phyloP scores from a whole-genome alignment of 225 moss, liverwort and hornwort species.

The Marchantia paleacea region DNA sequence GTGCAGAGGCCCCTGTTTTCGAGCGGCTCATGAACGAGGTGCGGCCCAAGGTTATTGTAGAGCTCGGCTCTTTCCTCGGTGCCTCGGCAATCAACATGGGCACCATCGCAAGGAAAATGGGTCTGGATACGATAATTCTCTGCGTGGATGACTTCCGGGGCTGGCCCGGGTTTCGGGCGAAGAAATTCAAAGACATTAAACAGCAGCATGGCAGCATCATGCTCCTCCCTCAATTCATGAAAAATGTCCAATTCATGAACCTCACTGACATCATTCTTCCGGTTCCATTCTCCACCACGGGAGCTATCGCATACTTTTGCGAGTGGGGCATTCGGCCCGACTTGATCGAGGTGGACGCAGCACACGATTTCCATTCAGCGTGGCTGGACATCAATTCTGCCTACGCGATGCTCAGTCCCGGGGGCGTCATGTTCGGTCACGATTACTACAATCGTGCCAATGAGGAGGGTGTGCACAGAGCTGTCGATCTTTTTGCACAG shows the following conservation, averaged over 20 bases:
- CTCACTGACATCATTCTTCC: constrained; percentile 58
- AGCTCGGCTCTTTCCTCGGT: constrained; percentile 87
- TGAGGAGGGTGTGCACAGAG: constrained; percentile 63
- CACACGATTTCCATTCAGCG: constrained; percentile 88
- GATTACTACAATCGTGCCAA: constrained; percentile 61
- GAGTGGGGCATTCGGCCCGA: constrained; percentile 76
- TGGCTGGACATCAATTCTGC: constrained; percentile 90
- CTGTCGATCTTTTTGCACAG: constrained; percentile 79
- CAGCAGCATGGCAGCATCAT: constrained; percentile 69
- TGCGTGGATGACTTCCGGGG: constrained; percentile 93
- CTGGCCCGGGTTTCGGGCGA: constrained; percentile 79
- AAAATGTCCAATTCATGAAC: constrained; percentile 62
- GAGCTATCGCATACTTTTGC: constrained; percentile 56
- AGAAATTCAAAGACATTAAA: constrained; percentile 45
- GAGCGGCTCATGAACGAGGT: constrained; percentile 75
- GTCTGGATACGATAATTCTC: constrained; percentile 51
- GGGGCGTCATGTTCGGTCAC: constrained; percentile 94
- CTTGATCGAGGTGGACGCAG: constrained; percentile 89
- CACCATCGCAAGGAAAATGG: constrained; percentile 48
- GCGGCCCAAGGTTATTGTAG: constrained; percentile 61
- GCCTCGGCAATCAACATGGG: constrained; percentile 85
- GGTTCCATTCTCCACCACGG: constrained; percentile 64
- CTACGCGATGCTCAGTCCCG: constrained; percentile 47
- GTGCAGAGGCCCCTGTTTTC: constrained; percentile 63
- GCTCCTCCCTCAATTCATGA: constrained; percentile 84